Evolutionary conservation across 805 yeast species (phyloP).

Genomic region (Candida glaebosa): DNA sequence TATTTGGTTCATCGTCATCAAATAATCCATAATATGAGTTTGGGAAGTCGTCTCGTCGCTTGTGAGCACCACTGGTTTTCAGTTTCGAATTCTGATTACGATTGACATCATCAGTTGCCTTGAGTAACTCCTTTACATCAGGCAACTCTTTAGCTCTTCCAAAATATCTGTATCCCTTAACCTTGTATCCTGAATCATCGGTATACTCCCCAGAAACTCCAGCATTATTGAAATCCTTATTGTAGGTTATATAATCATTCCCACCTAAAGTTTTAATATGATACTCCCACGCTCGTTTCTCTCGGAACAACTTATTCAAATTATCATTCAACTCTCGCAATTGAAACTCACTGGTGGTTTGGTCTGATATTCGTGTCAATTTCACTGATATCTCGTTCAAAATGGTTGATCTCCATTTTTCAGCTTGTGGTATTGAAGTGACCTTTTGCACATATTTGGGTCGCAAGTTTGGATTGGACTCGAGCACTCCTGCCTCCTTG

Average conservation of each 20-base stretch:
- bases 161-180: constrained; percentile 66
- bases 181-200: constrained; percentile 16
- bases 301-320: constrained; percentile 61
- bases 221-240: constrained; percentile 16
- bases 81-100: not conserved
- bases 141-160: constrained; percentile 82
- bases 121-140: constrained; percentile 48
- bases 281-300: constrained; percentile 75
- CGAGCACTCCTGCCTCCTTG: constrained; percentile 55
- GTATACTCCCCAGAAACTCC: constrained; percentile 13
- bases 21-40: constrained; percentile 42
- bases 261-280: constrained; percentile 73
- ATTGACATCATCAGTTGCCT: constrained; percentile 11
- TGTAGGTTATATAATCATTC: constrained; percentile 50
- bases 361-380: constrained; percentile 62
- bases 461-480: constrained; percentile 51
- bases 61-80: not conserved
- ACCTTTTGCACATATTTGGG: constrained; percentile 60
- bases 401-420: constrained; percentile 63
- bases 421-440: constrained; percentile 57
- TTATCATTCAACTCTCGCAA: constrained; percentile 73
- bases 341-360: constrained; percentile 50
- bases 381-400: constrained; percentile 60
- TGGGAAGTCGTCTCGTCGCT: constrained; percentile 6
- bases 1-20: constrained; percentile 19